Conservation (phyloP, 805 yeast genomes). For the Sungouiella thailandica region DNA sequence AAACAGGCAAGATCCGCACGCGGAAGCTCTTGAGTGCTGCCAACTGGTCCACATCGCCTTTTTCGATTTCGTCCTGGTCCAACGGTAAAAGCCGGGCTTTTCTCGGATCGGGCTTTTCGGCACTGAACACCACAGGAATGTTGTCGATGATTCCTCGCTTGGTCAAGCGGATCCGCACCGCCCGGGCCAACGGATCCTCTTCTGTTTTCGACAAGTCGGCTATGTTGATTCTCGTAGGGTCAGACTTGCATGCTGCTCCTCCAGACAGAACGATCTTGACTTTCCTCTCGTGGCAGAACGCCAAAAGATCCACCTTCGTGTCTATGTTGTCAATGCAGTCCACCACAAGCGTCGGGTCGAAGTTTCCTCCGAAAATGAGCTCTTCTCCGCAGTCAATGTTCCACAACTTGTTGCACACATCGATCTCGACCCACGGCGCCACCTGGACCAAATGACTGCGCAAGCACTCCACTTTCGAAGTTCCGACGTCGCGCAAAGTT, state of each 20-base stretch:
- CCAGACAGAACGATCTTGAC: slow-evolving; percentile 82
- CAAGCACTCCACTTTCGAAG: slow-evolving; percentile 79
- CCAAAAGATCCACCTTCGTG: slow-evolving; percentile 88
- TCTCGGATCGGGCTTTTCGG: slow-evolving; percentile 95
- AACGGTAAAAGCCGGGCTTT: slow-evolving; percentile 86
- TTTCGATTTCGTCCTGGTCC: slow-evolving; percentile 71
- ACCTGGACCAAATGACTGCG: slow-evolving; percentile 60
- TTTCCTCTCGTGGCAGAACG: slow-evolving; percentile 56
- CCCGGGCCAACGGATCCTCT: slow-evolving; percentile 88
- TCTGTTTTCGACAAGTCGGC: slow-evolving; percentile 86
- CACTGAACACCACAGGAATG: slow-evolving; percentile 84
- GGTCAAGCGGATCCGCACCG: slow-evolving; percentile 80
- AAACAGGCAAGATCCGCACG: slow-evolving; percentile 89
- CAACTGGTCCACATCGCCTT: slow-evolving; percentile 82
- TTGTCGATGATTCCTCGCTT: slow-evolving; percentile 70
- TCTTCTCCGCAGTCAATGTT: slow-evolving; percentile 58
- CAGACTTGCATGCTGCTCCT: slow-evolving; percentile 97
- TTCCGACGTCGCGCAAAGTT: slow-evolving; percentile 85
- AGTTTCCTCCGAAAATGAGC: slow-evolving; percentile 44
- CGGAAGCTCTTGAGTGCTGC: slow-evolving; percentile 86
- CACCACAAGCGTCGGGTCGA: slow-evolving; percentile 70
- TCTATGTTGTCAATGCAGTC: slow-evolving; percentile 97
- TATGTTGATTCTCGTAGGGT: slow-evolving; percentile 84
- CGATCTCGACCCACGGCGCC: slow-evolving; percentile 93
- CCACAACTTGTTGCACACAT: slow-evolving; percentile 76